Evolutionary conservation across 2,329 filamentous ascomycete genomes (phyloP).

Genomic region (Colletotrichum acutatum): DNA sequence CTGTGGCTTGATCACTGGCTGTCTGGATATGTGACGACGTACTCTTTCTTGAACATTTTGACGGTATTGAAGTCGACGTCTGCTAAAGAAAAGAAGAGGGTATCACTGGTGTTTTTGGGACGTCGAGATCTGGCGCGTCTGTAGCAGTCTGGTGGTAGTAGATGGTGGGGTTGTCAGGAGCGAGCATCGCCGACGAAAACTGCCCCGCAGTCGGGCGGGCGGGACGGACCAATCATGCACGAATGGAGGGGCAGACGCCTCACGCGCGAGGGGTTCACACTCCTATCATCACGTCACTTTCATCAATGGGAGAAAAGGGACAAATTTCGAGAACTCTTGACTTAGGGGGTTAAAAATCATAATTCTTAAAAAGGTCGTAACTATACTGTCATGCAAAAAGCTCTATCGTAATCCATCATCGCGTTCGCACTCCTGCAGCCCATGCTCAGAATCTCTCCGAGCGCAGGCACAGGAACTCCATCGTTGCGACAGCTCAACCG

Average conservation of each 20-base stretch:
- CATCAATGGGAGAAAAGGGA: neutral
- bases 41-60: slow-evolving; percentile 96
- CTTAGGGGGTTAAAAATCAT: neutral
- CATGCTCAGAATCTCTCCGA: neutral
- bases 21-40: slow-evolving; percentile 42
- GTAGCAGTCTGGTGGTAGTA: slow-evolving; percentile 23
- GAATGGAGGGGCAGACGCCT: slow-evolving; percentile 21
- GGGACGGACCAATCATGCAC: slow-evolving; percentile 40
- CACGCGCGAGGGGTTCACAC: neutral
- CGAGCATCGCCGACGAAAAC: slow-evolving; percentile 36
- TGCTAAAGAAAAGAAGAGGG: neutral
- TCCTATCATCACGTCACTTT: slow-evolving; percentile 31
- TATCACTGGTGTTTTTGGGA: slow-evolving; percentile 12
- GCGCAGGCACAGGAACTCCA: neutral
- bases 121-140: slow-evolving; percentile 29
- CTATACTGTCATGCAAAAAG: neutral
- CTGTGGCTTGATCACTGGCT: neutral
- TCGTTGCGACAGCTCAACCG: slow-evolving; percentile 49
- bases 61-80: slow-evolving; percentile 26
- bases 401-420: neutral
- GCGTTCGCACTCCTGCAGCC: neutral
- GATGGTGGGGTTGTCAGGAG: slow-evolving; percentile 33
- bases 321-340: neutral
- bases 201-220: slow-evolving; percentile 39
- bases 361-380: neutral